Percentiles rank a stretch among this genome's conserved stretches.
Conservation (phyloP, 202 grass and related monocot genomes). For the Saccharum hybrid region DNA sequence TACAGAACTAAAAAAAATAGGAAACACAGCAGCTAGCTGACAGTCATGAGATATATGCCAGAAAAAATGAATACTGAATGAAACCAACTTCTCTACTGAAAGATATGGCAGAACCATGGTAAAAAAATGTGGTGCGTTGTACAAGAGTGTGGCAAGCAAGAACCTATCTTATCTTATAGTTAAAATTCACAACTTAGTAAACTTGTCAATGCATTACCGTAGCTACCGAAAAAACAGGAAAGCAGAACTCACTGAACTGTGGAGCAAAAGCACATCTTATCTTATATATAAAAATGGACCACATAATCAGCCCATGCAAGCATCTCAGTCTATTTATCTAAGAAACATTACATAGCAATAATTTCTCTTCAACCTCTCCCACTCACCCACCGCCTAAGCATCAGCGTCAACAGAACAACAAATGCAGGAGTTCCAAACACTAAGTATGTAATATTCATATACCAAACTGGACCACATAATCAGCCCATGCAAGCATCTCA, state of each 20-base stretch:
- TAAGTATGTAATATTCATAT: background rate
- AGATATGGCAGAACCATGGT: constrained; percentile 7
- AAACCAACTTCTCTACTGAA: constrained; percentile 39
- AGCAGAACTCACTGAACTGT: background rate
- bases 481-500: too few relatives aligned
- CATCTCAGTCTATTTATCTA: constrained; percentile 22
- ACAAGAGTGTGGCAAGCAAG: constrained; percentile 3
- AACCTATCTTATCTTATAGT: background rate
- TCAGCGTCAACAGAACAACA: background rate
- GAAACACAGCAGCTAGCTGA: constrained; percentile 7
- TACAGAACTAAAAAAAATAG: background rate
- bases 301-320: constrained; percentile 21
- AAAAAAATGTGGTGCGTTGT: background rate
- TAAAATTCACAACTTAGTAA: constrained; percentile 3
- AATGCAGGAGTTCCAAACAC: background rate
- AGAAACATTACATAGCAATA: background rate
- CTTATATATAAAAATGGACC: background rate
- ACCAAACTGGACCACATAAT: too few relatives aligned
- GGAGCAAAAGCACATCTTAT: background rate
- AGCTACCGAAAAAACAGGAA: background rate
- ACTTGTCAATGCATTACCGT: background rate
- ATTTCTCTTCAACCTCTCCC: background rate
- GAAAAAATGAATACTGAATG: constrained; percentile 24
- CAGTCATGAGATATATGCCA: background rate
- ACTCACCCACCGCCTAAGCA: background rate